These are phyloP conservation scores for Didymella keratinophila DNA, from an alignment of 2,329 filamentous ascomycete genomes.

Conservation along the genomic window DNA sequence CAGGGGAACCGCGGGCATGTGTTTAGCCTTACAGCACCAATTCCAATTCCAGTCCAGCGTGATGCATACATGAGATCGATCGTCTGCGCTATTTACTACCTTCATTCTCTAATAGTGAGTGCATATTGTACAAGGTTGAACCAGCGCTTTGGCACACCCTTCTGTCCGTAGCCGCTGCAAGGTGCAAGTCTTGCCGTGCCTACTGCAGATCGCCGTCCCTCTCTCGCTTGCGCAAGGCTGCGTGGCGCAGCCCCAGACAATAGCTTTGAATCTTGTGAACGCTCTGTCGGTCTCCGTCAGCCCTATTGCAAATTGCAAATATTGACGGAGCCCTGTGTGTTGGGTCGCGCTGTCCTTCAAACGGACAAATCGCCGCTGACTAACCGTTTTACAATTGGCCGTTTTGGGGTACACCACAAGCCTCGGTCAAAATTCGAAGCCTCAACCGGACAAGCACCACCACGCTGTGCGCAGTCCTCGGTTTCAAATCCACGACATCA, in stretches of 20 bases:
- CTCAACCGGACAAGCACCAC: slow-evolving; percentile 26
- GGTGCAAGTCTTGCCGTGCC: slow-evolving; percentile 4
- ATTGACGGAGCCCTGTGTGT: slow-evolving; percentile 3
- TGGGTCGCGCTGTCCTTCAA: slow-evolving; percentile 19
- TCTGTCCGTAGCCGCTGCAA: slow-evolving; percentile 7
- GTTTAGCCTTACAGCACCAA: slow-evolving; percentile 17
- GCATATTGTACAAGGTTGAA: background rate
- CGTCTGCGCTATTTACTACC: slow-evolving; percentile 19
- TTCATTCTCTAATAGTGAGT: slow-evolving; percentile 8
- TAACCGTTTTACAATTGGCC: slow-evolving; percentile 23
- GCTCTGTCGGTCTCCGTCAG: slow-evolving; percentile 15
- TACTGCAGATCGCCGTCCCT: slow-evolving; percentile 11
- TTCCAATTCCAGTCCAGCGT: slow-evolving; percentile 10
- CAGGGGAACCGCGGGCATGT: slow-evolving; percentile 3
- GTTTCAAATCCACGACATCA: slow-evolving; percentile 27
- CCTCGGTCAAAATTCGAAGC: slow-evolving; percentile 39
- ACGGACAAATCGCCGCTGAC: slow-evolving; percentile 22
- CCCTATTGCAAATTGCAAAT: slow-evolving; percentile 19
- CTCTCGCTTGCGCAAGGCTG: slow-evolving; percentile 14
- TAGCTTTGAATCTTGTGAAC: slow-evolving; percentile 7
- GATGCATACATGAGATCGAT: slow-evolving; percentile 11
- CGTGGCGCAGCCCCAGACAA: slow-evolving; percentile 9
- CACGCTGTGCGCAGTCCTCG: slow-evolving; percentile 24
- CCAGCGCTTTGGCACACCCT: slow-evolving; percentile 5
- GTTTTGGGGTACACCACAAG: slow-evolving; percentile 12